Evolutionary conservation across 31 red algal species (phyloP).

Genomic region (Bonnemaisonia californica): DNA sequence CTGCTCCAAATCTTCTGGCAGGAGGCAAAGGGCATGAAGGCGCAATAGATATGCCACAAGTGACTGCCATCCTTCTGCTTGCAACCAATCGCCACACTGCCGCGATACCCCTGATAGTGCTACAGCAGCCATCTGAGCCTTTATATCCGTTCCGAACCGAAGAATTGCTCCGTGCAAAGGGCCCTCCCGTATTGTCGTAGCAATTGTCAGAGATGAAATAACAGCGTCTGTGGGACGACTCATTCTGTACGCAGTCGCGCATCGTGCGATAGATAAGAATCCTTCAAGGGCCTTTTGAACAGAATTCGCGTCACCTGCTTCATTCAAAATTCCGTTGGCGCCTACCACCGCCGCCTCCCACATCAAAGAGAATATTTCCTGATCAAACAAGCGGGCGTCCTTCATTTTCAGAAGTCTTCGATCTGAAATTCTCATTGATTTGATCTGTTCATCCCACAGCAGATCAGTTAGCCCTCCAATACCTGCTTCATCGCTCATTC

Average conservation of each 20-base stretch:
- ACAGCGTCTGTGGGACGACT: slow-evolving; percentile 78
- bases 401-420: slow-evolving; percentile 25
- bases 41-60: slow-evolving; percentile 76
- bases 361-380: slow-evolving; percentile 70
- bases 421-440: slow-evolving; percentile 19
- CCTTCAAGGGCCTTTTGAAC: slow-evolving; percentile 88
- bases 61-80: slow-evolving; percentile 75
- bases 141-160: slow-evolving; percentile 85
- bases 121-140: slow-evolving; percentile 89
- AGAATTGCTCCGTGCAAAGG: slow-evolving; percentile 62
- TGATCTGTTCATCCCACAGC: slow-evolving; percentile 88
- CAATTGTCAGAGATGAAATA: slow-evolving; percentile 65
- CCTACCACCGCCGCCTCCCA: slow-evolving; percentile 77
- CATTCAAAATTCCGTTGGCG: slow-evolving; percentile 67
- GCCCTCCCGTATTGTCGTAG: slow-evolving; percentile 72
- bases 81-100: slow-evolving; percentile 88
- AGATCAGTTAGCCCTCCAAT: slow-evolving; percentile 86
- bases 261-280: slow-evolving; percentile 75
- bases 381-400: slow-evolving; percentile 60
- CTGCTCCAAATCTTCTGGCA: slow-evolving; percentile 73
- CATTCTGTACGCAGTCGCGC: slow-evolving; percentile 62
- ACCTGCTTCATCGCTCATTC: slow-evolving; percentile 93
- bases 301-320: slow-evolving; percentile 66
- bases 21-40: slow-evolving; percentile 74
- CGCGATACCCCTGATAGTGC: slow-evolving; percentile 84